Conservation (phyloP, 768 basidiomycete genomes). For the Macrolepiota dolichaula region DNA sequence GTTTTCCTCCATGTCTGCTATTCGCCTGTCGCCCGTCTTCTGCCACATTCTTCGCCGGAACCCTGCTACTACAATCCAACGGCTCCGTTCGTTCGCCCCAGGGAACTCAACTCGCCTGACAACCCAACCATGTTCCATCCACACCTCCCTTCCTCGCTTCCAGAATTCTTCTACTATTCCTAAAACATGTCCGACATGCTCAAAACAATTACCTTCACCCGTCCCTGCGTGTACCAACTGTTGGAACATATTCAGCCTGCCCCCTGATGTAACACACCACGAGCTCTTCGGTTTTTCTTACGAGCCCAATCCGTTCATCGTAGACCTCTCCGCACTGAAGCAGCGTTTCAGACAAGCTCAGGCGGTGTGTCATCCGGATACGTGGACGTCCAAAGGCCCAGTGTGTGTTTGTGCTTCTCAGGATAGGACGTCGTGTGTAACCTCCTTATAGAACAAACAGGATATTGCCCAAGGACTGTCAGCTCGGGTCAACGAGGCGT, state of each 20-base stretch:
- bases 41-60: background rate
- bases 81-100: too few relatives aligned
- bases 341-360: conserved; percentile 70
- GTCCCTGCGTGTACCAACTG: conserved; percentile 79
- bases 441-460: conserved; percentile 42
- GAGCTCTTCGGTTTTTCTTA: conserved; percentile 64
- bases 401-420: conserved; percentile 33
- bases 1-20: background rate
- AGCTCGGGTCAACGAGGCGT: conserved; percentile 78
- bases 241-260: conserved; percentile 58
- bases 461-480: conserved; percentile 65
- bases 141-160: background rate
- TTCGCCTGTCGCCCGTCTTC: background rate
- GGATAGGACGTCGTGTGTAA: conserved; percentile 6
- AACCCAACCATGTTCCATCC: background rate
- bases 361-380: conserved; percentile 80
- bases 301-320: conserved; percentile 63
- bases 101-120: background rate
- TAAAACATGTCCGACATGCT: conserved; percentile 59
- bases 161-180: background rate
- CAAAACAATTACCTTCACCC: conserved; percentile 51
- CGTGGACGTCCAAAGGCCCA: conserved; percentile 67
- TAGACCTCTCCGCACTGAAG: conserved; percentile 62
- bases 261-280: conserved; percentile 55
- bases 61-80: background rate